Evolutionary conservation across 257 asterid species (phyloP).

Genomic region (Sherardia arvensis): DNA sequence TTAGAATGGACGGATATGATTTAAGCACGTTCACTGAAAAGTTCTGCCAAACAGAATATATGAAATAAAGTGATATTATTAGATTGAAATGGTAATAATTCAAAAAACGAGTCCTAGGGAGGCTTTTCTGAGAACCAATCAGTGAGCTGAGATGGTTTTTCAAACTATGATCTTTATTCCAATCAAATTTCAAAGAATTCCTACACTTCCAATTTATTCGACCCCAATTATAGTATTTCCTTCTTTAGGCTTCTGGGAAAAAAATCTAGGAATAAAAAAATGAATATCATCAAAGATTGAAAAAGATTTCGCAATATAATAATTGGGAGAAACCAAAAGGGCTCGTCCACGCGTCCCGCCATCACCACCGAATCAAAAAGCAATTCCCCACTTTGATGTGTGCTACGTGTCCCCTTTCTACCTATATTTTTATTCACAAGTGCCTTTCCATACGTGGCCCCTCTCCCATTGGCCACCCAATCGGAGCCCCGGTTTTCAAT

Average conservation of each 20-base stretch:
- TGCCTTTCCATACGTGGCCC: conserved; percentile 29
- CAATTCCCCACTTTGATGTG: conserved; percentile 25
- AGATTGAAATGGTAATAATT: too few relatives aligned
- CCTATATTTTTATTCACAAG: conserved; percentile 2
- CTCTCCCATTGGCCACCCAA: conserved; percentile 29
- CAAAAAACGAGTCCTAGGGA: too few relatives aligned
- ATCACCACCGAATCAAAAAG: conserved; percentile 20
- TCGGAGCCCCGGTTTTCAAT: conserved; percentile 14
- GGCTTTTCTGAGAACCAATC: neutral
- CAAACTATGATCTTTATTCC: neutral
- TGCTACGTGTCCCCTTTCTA: conserved; percentile 24
- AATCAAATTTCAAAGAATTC: neutral
- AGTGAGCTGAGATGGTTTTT: neutral
- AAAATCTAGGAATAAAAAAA: neutral
- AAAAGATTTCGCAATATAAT: neutral
- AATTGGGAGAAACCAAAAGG: neutral
- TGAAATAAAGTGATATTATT: too few relatives aligned
- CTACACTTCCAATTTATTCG: neutral
- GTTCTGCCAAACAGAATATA: too few relatives aligned
- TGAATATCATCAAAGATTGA: neutral
- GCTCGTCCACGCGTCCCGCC: conserved; percentile 48
- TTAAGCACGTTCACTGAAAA: too few relatives aligned
- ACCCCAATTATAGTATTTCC: neutral
- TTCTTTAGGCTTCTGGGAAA: neutral
- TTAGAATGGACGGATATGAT: too few relatives aligned